phyloP scores from a whole-genome alignment of 345 rosid species.

The Aethionema arabicum region DNA sequence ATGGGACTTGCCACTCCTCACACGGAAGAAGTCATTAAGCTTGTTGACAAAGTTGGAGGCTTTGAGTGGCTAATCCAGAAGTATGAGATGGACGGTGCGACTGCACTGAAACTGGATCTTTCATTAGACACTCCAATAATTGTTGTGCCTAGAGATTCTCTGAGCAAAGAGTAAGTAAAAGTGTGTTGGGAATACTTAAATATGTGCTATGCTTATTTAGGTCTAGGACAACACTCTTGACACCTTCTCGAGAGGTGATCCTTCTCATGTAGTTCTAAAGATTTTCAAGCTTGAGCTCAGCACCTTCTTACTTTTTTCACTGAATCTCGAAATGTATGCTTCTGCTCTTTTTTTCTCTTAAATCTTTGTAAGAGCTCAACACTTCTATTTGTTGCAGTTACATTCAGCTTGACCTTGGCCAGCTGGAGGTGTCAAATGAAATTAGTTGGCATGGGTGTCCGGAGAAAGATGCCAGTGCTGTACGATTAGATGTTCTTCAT shows the following conservation, averaged over 20 bases:
- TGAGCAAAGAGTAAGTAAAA: conserved; percentile 76
- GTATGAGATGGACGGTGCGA: conserved; percentile 91
- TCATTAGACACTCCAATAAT: conserved; percentile 92
- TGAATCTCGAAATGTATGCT: conserved; percentile 11
- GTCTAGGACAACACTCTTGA: conserved; percentile 19
- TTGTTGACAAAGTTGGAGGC: conserved; percentile 96
- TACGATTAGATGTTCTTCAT: conserved; percentile 89
- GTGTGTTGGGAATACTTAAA: conserved; percentile 15
- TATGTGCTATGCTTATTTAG: conserved; percentile 14
- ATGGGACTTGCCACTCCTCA: conserved; percentile 96
- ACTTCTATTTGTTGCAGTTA: conserved; percentile 55
- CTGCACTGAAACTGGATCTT: conserved; percentile 92
- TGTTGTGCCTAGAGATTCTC: conserved; percentile 81
- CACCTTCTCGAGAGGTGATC: conserved; percentile 1
- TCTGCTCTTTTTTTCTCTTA: conserved; percentile 1
- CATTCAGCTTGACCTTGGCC: conserved; percentile 93
- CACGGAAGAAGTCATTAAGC: conserved; percentile 90
- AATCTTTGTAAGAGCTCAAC: conserved; percentile 19
- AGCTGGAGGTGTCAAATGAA: conserved; percentile 84
- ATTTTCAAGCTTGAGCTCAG: conserved; percentile 23
- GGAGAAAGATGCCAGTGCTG: conserved; percentile 88
- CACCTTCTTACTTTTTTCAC: conserved; percentile 11
- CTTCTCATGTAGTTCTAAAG: conserved; percentile 11
- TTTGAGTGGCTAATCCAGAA: conserved; percentile 98
- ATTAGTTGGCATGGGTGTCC: conserved; percentile 89